phyloP scores from a whole-genome alignment of 768 basidiomycete genomes.

The Gyrodon lividus region DNA sequence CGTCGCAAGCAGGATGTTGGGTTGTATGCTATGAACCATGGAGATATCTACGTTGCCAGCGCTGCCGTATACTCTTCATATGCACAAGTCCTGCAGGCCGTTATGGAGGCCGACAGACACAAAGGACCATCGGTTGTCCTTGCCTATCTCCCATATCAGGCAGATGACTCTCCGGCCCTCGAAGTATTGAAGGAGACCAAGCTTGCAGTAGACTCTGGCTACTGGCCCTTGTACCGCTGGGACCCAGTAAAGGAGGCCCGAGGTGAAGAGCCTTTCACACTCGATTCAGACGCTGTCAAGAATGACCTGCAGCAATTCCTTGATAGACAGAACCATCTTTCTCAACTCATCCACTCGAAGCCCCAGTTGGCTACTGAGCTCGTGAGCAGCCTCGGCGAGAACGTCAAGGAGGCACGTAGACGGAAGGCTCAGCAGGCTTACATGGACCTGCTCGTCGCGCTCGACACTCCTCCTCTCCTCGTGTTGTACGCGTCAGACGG shows the following conservation, averaged over 20 bases:
- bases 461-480: slow-evolving; percentile 87
- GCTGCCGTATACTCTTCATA: slow-evolving; percentile 96
- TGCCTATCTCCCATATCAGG: slow-evolving; percentile 88
- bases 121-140: slow-evolving; percentile 89
- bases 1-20: slow-evolving; percentile 95
- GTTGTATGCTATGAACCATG: slow-evolving; percentile 97
- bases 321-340: slow-evolving; percentile 94
- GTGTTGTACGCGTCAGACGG: slow-evolving; percentile 96
- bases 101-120: slow-evolving; percentile 89
- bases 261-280: slow-evolving; percentile 82
- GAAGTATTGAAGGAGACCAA: slow-evolving; percentile 97
- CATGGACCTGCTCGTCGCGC: slow-evolving; percentile 73
- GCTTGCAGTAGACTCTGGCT: slow-evolving; percentile 91
- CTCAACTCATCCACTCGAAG: slow-evolving; percentile 81
- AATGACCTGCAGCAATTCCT: slow-evolving; percentile 91
- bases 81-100: slow-evolving; percentile 85
- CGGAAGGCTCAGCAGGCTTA: slow-evolving; percentile 81
- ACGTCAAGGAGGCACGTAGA: slow-evolving; percentile 79
- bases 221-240: slow-evolving; percentile 99
- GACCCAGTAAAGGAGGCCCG: slow-evolving; percentile 78
- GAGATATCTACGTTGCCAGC: slow-evolving; percentile 93
- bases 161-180: slow-evolving; percentile 75
- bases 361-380: slow-evolving; percentile 82
- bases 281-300: slow-evolving; percentile 94
- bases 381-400: slow-evolving; percentile 81